Conservation (phyloP, 345 rosid species). For the Rhodamnia rubescens region DNA sequence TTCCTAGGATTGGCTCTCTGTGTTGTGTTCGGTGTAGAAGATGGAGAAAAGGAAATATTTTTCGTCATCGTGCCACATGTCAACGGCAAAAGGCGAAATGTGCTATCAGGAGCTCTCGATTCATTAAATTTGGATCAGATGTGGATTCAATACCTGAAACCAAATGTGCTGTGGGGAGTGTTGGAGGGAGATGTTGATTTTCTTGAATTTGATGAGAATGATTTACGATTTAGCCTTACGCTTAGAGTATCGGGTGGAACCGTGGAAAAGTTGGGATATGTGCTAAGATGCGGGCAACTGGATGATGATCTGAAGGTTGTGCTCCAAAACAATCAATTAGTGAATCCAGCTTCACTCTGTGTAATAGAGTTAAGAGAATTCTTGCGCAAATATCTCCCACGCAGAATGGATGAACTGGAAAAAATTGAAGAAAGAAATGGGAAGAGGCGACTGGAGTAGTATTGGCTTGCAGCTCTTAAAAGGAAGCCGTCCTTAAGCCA, state of each 20-base stretch:
- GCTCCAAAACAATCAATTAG: not conserved
- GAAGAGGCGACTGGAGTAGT: not conserved
- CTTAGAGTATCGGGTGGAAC: not conserved
- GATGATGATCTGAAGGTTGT: not conserved
- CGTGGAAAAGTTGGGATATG: not conserved
- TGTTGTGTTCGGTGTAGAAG: not conserved
- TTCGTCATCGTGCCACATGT: not conserved
- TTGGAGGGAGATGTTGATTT: too few relatives aligned
- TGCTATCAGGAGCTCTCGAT: not conserved
- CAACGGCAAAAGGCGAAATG: not conserved
- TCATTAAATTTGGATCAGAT: not conserved
- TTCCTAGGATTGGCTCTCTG: not conserved
- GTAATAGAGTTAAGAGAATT: not conserved
- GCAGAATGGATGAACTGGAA: accelerated
- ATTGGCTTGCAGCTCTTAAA: not conserved
- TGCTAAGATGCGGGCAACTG: not conserved
- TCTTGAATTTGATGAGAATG: too few relatives aligned
- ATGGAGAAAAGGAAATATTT: not conserved
- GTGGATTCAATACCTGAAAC: too few relatives aligned
- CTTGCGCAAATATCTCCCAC: accelerated
- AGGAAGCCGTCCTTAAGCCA: not conserved
- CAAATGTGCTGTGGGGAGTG: too few relatives aligned
- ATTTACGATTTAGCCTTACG: not conserved
- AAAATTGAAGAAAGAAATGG: too few relatives aligned
- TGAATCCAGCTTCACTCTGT: not conserved